These are phyloP conservation scores for Punica granatum DNA, from an alignment of 345 rosid genomes.

Conservation along the genomic window DNA sequence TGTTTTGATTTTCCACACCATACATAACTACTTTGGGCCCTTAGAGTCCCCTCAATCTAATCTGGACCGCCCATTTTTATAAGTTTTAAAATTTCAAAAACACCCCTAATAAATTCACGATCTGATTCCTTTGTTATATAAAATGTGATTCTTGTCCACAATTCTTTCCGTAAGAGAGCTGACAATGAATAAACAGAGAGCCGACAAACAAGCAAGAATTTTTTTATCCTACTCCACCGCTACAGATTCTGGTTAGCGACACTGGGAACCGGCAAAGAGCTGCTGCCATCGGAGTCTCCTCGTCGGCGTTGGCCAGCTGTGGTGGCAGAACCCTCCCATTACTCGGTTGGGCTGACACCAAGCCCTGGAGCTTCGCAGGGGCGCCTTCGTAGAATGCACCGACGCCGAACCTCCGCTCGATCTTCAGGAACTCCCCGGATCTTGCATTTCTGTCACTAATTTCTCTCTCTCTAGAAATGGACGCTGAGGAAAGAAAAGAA, in stretches of 20 bases:
- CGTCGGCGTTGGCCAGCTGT: slow-evolving; percentile 20
- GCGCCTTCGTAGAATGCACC: slow-evolving; percentile 43
- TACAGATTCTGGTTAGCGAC: slow-evolving; percentile 68
- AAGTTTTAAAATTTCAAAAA: too few species aligned
- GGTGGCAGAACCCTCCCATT: slow-evolving; percentile 64
- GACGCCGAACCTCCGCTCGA: slow-evolving; percentile 79
- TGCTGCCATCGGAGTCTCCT: slow-evolving; percentile 28
- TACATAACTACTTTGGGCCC: too few species aligned
- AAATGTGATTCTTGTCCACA: too few species aligned
- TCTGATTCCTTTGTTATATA: too few species aligned
- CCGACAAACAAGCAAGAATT: background rate
- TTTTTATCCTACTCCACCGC: slow-evolving; percentile 35
- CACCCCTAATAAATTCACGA: too few species aligned
- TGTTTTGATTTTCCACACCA: too few species aligned
- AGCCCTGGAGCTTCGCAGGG: slow-evolving; percentile 52
- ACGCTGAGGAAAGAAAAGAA: too few species aligned
- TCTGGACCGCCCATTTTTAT: too few species aligned
- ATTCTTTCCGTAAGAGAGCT: too few species aligned
- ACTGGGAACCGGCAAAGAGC: slow-evolving; percentile 63
- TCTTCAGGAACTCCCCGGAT: slow-evolving; percentile 82
- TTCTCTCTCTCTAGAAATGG: background rate
- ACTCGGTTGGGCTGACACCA: slow-evolving; percentile 21
- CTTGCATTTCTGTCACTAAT: slow-evolving; percentile 26
- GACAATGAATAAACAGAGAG: background rate
- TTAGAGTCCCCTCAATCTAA: too few species aligned